Evolutionary conservation across 352 stramenopile species (phyloP).

Genomic region (Pythium apleroticum): DNA sequence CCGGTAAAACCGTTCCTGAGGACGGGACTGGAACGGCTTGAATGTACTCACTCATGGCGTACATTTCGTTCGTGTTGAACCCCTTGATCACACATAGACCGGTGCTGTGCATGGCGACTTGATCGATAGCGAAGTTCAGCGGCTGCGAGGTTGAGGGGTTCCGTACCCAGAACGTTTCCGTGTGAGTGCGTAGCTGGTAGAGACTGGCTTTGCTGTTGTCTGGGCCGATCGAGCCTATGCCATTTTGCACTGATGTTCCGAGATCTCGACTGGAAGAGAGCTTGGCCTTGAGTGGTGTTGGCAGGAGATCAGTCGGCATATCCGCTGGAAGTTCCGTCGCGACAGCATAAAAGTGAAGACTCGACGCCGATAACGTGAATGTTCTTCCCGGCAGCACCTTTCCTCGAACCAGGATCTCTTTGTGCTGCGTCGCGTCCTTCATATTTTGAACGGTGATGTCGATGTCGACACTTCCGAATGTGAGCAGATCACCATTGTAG

Average conservation of each 20-base stretch:
- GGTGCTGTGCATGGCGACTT: conserved; percentile 58
- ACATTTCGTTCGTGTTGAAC: conserved; percentile 51
- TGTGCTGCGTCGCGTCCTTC: conserved; percentile 59
- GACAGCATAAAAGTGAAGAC: conserved; percentile 76
- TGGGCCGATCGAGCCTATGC: neutral
- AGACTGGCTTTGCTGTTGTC: conserved; percentile 31
- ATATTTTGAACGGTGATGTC: conserved; percentile 68
- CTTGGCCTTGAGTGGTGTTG: conserved; percentile 46
- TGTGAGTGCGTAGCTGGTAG: conserved; percentile 65
- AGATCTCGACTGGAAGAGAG: conserved; percentile 15
- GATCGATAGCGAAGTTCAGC: conserved; percentile 75
- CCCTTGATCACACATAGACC: conserved; percentile 72
- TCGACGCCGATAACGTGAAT: conserved; percentile 78
- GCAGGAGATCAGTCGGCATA: conserved; percentile 46
- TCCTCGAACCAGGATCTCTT: conserved; percentile 71
- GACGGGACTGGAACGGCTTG: conserved; percentile 70
- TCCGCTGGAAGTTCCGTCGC: conserved; percentile 55
- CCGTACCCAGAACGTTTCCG: conserved; percentile 79
- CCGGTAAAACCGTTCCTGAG: conserved; percentile 65
- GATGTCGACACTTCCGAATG: conserved; percentile 63
- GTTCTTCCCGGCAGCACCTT: conserved; percentile 79
- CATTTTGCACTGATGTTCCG: conserved; percentile 24
- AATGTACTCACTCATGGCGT: conserved; percentile 77
- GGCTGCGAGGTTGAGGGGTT: conserved; percentile 69
- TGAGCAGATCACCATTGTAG: conserved; percentile 46